Conservation (phyloP, 805 yeast genomes). For the Pichia kluyveri region DNA sequence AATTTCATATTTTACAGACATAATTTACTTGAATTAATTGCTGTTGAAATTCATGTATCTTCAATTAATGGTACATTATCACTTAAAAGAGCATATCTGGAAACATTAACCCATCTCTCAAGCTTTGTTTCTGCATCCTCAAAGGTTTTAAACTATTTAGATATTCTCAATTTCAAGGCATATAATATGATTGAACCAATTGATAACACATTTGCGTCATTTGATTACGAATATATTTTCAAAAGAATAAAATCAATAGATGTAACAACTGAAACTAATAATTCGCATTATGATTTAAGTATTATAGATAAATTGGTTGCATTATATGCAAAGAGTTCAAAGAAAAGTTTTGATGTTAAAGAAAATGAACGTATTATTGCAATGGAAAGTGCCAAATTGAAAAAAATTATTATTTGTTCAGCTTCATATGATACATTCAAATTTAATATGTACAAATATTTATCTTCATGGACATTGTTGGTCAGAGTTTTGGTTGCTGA, state of each 20-base stretch:
- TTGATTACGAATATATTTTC: conserved; percentile 35
- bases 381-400: conserved; percentile 21
- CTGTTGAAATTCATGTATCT: conserved; percentile 63
- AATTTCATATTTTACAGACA: conserved; percentile 56
- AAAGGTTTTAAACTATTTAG: conserved; percentile 59
- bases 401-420: conserved; percentile 34
- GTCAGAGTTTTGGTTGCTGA: conserved; percentile 67
- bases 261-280: conserved; percentile 10
- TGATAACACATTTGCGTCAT: conserved; percentile 25
- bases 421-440: conserved; percentile 39
- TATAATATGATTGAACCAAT: conserved; percentile 35
- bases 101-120: conserved; percentile 40
- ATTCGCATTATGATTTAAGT: conserved; percentile 32
- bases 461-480: conserved; percentile 79
- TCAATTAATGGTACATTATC: conserved; percentile 38
- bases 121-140: conserved; percentile 53
- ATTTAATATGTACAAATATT: conserved; percentile 45
- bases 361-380: conserved; percentile 14
- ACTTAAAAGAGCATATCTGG: conserved; percentile 42
- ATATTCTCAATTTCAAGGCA: conserved; percentile 52
- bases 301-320: conserved; percentile 27
- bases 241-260: conserved; percentile 28
- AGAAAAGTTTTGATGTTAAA: conserved; percentile 9
- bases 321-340: conserved; percentile 20
- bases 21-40: conserved; percentile 51